Base-by-base conservation (phyloP, 352 stramenopile genomes). In the Ophiocytium majus region DNA sequence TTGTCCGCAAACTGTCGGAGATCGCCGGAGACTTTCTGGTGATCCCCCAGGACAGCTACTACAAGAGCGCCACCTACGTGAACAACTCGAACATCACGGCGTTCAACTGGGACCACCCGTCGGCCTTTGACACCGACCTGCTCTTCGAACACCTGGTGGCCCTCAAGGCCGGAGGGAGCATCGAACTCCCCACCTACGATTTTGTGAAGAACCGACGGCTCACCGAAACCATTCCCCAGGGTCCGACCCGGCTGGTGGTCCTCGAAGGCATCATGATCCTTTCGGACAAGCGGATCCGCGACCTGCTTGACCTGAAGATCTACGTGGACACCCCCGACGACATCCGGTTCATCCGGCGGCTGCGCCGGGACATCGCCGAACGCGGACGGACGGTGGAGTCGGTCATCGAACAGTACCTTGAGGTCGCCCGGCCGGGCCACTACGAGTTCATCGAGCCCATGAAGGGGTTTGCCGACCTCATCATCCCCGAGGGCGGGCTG, bases 381-480 rank as follows among this genome's bases (percentile, higher is more conserved):
- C 93, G 97, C 76, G 95, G 92, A 35, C 91, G 96, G 64, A 96
- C 93, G 64, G 90, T 96, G 28, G 93, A 98, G 57, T 94, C 94
- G 9, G 96, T 99, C 57, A 95, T 98, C 85, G 90, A 93, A 50
- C 97, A 99, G 92, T 99, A 99, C 91, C 93, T 97, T 88, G 93
- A 92, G 83, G 98, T 95, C 23, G 97, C 99, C 37, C 93, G 96
- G 34, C 97, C 97, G 33, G 99, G 99, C 95, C 97, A 99, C 92
- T 93, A 97, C 87, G 94, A 96, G 91, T 99, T 98, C 85, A 96
- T 99, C 1, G 96, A 98, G 90, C 95, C 97, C 66, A 97, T 93
- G 76, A 99, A 99, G 82, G 82, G 94, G 81, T 92, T 95, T 36
- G 94, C 94, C 50, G 93, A 97, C 90, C 94, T 97, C 86, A 97